A percentile compares a stretch with the other conserved stretches of the same genome.
Conservation (phyloP, 1,139 yeast species). For the Sugiyamaella xylanicola region DNA sequence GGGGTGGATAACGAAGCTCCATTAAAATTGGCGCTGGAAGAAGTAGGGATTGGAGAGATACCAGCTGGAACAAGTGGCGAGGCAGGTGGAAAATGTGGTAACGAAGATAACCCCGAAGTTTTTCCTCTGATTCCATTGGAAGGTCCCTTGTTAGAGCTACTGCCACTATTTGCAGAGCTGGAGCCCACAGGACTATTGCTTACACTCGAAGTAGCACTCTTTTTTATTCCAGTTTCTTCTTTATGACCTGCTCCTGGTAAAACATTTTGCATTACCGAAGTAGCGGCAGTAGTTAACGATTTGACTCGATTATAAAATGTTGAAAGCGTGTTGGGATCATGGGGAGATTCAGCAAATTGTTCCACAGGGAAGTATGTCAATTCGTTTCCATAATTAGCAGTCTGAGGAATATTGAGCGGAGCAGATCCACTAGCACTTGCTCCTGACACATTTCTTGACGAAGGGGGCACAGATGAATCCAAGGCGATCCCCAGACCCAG, state of each 20-base stretch:
- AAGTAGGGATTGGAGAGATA: slow-evolving; percentile 7
- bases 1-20: not conserved
- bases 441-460: not conserved
- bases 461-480: not conserved
- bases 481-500: slow-evolving; percentile 1
- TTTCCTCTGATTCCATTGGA: too few relatives aligned
- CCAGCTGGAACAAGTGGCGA: not conserved
- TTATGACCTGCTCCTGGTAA: slow-evolving; percentile 26
- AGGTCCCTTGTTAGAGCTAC: too few relatives aligned
- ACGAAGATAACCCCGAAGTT: not conserved
- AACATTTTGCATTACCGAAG: slow-evolving; percentile 35
- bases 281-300: slow-evolving; percentile 36
- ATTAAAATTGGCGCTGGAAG: not conserved
- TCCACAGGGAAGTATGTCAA: slow-evolving; percentile 37
- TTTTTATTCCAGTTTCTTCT: slow-evolving; percentile 10
- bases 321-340: slow-evolving; percentile 31
- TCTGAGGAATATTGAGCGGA: slow-evolving; percentile 9
- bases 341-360: slow-evolving; percentile 32
- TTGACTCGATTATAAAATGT: slow-evolving; percentile 34
- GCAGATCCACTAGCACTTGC: not conserved
- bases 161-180: not conserved
- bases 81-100: not conserved
- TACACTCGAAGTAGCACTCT: not conserved
- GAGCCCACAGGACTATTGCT: not conserved
- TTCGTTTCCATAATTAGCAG: slow-evolving; percentile 5